Conservation (phyloP, 139 green algal genomes). For the Limnomonas spitsbergensis region DNA sequence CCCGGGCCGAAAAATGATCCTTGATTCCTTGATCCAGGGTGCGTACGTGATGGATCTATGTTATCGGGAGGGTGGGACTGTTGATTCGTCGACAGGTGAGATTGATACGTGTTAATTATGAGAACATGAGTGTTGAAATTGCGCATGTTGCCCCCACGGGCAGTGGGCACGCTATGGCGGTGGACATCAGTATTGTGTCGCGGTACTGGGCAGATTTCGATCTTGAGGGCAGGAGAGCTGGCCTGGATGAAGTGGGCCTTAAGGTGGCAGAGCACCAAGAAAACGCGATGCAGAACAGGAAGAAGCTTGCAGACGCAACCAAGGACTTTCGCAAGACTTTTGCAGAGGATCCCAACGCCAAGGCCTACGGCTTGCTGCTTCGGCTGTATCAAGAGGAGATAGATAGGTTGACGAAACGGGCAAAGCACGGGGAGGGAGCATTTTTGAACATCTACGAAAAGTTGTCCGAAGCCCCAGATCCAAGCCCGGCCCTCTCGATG, state of each 20-base stretch:
- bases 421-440: constrained; percentile 51
- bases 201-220: constrained; percentile 74
- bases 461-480: constrained; percentile 91
- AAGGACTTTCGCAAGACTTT: constrained; percentile 42
- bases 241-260: constrained; percentile 81
- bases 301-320: constrained; percentile 45
- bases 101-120: no score
- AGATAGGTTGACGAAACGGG: constrained; percentile 65
- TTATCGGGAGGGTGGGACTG: no score
- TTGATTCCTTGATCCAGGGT: no score
- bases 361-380: constrained; percentile 1
- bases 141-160: no score
- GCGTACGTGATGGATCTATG: no score
- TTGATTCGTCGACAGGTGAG: no score
- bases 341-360: constrained; percentile 5
- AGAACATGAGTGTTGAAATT: no score
- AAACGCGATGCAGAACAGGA: constrained; percentile 53
- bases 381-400: constrained; percentile 75
- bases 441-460: constrained; percentile 88
- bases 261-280: constrained; percentile 82
- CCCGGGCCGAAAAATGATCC: no score
- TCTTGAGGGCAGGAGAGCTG: constrained; percentile 66
- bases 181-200: constrained; percentile 22
- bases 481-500: constrained; percentile 58
- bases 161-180: no score